Base-by-base conservation (phyloP, 83 land plant genomes). In the Isoetes engelmannii region DNA sequence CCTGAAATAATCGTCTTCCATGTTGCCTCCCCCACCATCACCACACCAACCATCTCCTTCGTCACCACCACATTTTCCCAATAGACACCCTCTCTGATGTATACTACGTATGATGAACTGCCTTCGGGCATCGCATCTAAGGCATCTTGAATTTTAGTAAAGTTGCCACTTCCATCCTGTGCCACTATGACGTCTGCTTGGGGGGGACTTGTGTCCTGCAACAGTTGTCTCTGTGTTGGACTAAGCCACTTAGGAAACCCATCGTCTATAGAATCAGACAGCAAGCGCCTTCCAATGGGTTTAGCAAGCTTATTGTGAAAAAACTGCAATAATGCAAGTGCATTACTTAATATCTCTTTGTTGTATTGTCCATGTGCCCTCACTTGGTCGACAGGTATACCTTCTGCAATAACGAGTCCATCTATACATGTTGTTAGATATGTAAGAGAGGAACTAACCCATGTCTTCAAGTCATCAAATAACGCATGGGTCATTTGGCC, bases 151-250 rank as follows among this genome's bases (percentile, higher is more conserved):
- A 59, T 59, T 20, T 20, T 18, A 0, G 28, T 37, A 3, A 59
- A 59, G 28, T 59, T 20, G 19, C 62, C 62, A 59, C 62, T 59
- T 8, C 62, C 62, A 59, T 59, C 62, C 19, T 59, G 18, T 18
- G 62, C 62, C 10, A 59, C 62, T 2, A 59, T 18, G 1, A 42
- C 62, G 28, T 59, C 28, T 12, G 62, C 1, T 2, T 28, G 9
- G 0, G 62, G 18, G 20, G 62, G 28, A 59, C 19, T 37, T 18
- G 18, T 18, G 18, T 12, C 10, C 19, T 59, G 62, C 19, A 59
- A 42, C 12, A 59, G 9, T 7, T 18, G 12, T 18, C 62, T 12
- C 19, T 7, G 37, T 28, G 37, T 28, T 28, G 37, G 37, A 28
- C 37, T 28, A 28, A 28, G 37, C 37, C 37, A 28, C 37, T 28